Evolutionary conservation across 768 basidiomycete species (phyloP), one percentile per base, ranked within the genome.

Genomic region (Suillus lakei): DNA sequence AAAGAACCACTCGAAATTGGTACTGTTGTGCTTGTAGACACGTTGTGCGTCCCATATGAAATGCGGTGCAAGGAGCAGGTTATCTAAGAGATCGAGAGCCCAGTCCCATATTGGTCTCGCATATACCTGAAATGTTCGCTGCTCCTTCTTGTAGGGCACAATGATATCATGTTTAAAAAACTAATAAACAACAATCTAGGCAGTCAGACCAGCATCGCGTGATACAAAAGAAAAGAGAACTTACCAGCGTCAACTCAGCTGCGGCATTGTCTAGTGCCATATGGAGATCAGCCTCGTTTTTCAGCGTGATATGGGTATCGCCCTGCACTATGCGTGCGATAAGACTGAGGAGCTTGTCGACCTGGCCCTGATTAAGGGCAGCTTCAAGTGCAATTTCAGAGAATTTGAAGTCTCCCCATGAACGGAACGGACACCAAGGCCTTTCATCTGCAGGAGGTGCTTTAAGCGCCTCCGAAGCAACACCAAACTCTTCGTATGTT

Each of bases 401-500:
- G 4, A 46, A 46, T 4, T 46, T n/a, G 2, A 46, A 46, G 10
- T 46, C 44, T 43, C 6, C 41, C 6, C 41, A 5, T 43, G 18
- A 39, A 13, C 7, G 60, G 56, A 68, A 67, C 0, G 56, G 64
- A 21, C 5, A 18, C 64, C 64, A 69, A 0, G 67, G 67, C 9
- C 2, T 2, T 6, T 65, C n/a, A 28, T 73, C 71, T 7, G 51
- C 56, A 30, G 65, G 55, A 3, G 58, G 64, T 2, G 34, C 60
- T 32, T 16, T 41, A 41, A 41, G 36, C 16, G 21, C 5, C 12
- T 21, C 39, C 10, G 39, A 12, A 53, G 8, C 16, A 15, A 38
- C 15, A 3, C 34, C 32, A 38, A 71, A 73, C 23, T 74, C 66
- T 4, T 67, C 63, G 39, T 70, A 73, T 12, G 38, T 58, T n/a